Percentiles rank a stretch among this genome's conserved stretches.
Conservation (phyloP, 352 stramenopile species). For the Phytopythium boreale region DNA sequence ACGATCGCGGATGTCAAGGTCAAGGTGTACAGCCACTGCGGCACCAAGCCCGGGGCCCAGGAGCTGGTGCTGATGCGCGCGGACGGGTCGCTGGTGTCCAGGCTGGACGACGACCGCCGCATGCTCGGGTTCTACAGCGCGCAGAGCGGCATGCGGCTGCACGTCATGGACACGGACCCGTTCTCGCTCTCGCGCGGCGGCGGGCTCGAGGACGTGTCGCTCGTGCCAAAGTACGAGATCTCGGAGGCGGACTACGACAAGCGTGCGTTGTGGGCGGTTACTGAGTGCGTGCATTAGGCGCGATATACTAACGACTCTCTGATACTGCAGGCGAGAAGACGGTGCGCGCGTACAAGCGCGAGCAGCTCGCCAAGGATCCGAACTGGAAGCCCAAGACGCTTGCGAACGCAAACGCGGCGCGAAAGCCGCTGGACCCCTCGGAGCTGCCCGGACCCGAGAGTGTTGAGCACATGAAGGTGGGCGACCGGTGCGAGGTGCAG, state of each 20-base stretch:
- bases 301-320: not conserved
- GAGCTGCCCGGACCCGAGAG: conserved; percentile 52
- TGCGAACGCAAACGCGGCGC: conserved; percentile 34
- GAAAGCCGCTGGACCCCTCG: conserved; percentile 30
- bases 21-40: conserved; percentile 95
- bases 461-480: conserved; percentile 87
- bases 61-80: conserved; percentile 58
- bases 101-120: conserved; percentile 68
- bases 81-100: conserved; percentile 42
- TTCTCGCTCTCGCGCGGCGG: conserved; percentile 94
- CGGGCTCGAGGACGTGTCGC: conserved; percentile 95
- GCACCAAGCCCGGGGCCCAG: conserved; percentile 92
- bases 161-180: conserved; percentile 96
- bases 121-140: conserved; percentile 93
- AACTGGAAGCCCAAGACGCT: conserved; percentile 92
- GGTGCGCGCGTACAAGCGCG: conserved; percentile 94
- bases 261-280: conserved; percentile 38
- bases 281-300: not conserved
- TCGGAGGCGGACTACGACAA: conserved; percentile 98
- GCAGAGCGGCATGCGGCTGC: conserved; percentile 91
- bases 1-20: conserved; percentile 88
- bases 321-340: conserved; percentile 89
- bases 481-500: conserved; percentile 96
- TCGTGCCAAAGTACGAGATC: conserved; percentile 98
- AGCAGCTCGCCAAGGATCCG: conserved; percentile 94